Percentiles rank a stretch among this genome's conserved stretches.
Conservation (phyloP, 768 basidiomycete species). For the Boletus reticuloceps region DNA sequence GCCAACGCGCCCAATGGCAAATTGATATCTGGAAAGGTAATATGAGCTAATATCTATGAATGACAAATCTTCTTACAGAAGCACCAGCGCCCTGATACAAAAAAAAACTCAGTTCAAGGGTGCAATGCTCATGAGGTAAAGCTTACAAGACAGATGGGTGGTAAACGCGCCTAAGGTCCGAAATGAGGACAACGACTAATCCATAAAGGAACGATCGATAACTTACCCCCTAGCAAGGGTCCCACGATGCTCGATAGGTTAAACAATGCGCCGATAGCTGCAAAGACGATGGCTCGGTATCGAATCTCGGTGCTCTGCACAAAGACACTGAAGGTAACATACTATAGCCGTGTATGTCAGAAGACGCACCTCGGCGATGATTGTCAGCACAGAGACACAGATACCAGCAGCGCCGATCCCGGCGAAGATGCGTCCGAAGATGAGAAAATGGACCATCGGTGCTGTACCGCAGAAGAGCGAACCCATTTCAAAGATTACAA, state of each 20-base stretch:
- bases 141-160: slow-evolving; percentile 8
- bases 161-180: slow-evolving; percentile 9
- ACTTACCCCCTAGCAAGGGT: slow-evolving; percentile 11
- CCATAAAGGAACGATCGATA: background rate
- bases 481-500: slow-evolving; percentile 36
- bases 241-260: slow-evolving; percentile 8
- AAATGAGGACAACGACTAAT: background rate
- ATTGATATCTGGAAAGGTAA: slow-evolving; percentile 9
- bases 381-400: slow-evolving; percentile 17
- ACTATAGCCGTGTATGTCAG: background rate
- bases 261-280: slow-evolving; percentile 8
- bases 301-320: slow-evolving; percentile 7
- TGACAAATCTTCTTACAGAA: slow-evolving; percentile 7
- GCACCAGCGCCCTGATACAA: slow-evolving; percentile 15
- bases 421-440: slow-evolving; percentile 62
- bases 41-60: background rate
- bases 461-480: slow-evolving; percentile 62
- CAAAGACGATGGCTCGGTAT: slow-evolving; percentile 9
- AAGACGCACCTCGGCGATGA: slow-evolving; percentile 9
- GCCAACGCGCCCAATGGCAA: slow-evolving; percentile 11
- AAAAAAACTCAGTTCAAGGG: background rate
- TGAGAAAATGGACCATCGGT: slow-evolving; percentile 56
- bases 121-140: background rate
- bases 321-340: background rate
- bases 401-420: slow-evolving; percentile 71